phyloP scores from a whole-genome alignment of 2,329 filamentous ascomycete species.

The Metarhizium brunneum region DNA sequence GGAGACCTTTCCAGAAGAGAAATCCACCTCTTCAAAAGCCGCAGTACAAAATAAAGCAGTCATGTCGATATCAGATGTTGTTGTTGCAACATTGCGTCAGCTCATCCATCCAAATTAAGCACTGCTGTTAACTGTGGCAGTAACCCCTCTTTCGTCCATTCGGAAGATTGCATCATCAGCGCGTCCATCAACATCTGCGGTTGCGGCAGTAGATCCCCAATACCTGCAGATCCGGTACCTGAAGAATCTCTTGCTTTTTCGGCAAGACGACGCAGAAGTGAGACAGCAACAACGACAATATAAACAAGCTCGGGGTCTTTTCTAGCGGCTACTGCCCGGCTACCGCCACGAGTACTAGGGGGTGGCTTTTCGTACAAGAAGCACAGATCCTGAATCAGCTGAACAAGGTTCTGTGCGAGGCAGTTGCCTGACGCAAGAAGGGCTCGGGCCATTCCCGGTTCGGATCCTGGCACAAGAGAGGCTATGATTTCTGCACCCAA shows the following conservation, averaged over 20 bases:
- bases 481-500: conserved; percentile 83
- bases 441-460: conserved; percentile 59
- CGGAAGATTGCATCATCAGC: conserved; percentile 52
- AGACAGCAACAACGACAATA: conserved; percentile 59
- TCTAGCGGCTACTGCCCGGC: conserved; percentile 20
- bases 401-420: conserved; percentile 71
- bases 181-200: conserved; percentile 59
- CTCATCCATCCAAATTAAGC: conserved; percentile 37
- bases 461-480: conserved; percentile 61
- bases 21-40: background rate
- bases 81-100: background rate
- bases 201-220: conserved; percentile 53
- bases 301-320: conserved; percentile 46
- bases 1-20: background rate
- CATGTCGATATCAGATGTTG: background rate
- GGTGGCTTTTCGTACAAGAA: conserved; percentile 41
- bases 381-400: conserved; percentile 64
- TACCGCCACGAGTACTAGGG: conserved; percentile 16
- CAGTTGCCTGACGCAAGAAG: conserved; percentile 83
- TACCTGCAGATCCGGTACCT: conserved; percentile 39
- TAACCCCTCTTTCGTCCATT: conserved; percentile 55
- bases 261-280: conserved; percentile 56
- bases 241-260: conserved; percentile 58
- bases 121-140: conserved; percentile 59
- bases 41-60: background rate